Conservation (phyloP, 176 grass and related monocot genomes). For the Oryza glaberrima region DNA sequence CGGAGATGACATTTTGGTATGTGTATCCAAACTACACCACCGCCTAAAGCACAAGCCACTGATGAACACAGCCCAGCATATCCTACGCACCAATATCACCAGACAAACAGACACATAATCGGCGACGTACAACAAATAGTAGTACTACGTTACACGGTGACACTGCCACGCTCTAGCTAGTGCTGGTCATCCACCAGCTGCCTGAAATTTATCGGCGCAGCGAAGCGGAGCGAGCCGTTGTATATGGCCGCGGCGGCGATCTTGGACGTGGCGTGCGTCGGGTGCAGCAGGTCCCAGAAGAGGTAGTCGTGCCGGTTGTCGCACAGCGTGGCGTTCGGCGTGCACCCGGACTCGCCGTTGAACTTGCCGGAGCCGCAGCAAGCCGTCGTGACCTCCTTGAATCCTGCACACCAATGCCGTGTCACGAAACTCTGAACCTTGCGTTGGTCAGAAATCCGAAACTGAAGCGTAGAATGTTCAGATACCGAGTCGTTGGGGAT, state of each 20-base stretch:
- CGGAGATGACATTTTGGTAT: slow-evolving; percentile 9
- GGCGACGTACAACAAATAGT: background rate
- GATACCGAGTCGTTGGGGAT: slow-evolving; percentile 68
- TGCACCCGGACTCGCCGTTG: slow-evolving; percentile 67
- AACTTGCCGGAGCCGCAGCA: slow-evolving; percentile 80
- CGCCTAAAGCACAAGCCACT: background rate
- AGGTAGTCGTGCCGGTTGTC: slow-evolving; percentile 71
- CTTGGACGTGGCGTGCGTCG: slow-evolving; percentile 82
- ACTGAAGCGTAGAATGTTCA: background rate
- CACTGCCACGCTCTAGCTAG: slow-evolving; percentile 25
- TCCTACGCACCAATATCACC: slow-evolving; percentile 30
- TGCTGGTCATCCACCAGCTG: slow-evolving; percentile 65
- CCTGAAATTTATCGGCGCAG: slow-evolving; percentile 75
- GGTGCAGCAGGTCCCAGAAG: slow-evolving; percentile 94
- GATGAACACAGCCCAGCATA: slow-evolving; percentile 16
- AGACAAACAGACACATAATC: background rate
- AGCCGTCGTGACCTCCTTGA: slow-evolving; percentile 59
- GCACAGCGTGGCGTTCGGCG: slow-evolving; percentile 74
- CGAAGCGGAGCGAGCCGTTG: slow-evolving; percentile 72
- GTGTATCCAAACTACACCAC: background rate
- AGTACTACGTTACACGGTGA: background rate
- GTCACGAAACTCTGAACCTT: background rate
- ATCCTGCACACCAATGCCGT: slow-evolving; percentile 35
- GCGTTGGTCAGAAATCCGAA: background rate
- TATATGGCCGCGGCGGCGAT: slow-evolving; percentile 78